Evolutionary conservation across 2,329 filamentous ascomycete species (phyloP), one percentile per base, ranked within the genome.

Genomic region (Xylogone sp.): DNA sequence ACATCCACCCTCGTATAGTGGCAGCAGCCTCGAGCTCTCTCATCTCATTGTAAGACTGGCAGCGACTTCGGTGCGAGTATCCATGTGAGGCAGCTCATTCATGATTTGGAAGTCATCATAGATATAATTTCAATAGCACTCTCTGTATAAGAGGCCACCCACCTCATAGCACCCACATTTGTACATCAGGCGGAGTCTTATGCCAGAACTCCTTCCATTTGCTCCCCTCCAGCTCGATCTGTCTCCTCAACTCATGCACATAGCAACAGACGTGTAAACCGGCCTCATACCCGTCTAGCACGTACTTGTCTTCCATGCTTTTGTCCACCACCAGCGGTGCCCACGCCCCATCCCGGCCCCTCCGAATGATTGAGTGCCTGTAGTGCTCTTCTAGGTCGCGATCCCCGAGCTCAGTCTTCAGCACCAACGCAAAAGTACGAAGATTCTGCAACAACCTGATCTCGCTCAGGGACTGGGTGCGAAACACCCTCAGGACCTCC

Each of bases 401-500:
- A 39, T 31, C 45, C 12, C 5, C 18, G 19, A 20, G 21, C 13
- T 45, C 24, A 16, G 9, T 45, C 16, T 22, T 53, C 34, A 39
- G 13, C 8, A 64, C 60, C 21, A 64, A 45, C 2, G 60, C 60
- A 19, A 64, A 48, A 1, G 49, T 59, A 46, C 53, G 56, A 21
- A 64, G 27, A 45, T 58, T 60, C 10, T 51, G 43, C 56, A 62
- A 46, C 21, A 55, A 18, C 42, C 34, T 55, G 16, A 64, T 47
- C 53, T 64, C 62, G 27, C 56, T 60, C 46, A 61, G 21, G 2
- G 39, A 47, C 13, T 61, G 59, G 39, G 56, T 54, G 31, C 54
- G 46, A 43, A 62, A 62, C 1, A 62, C 55, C 21, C 62, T 43
- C n/a, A 64, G 48, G 1, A 64, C 54, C 27, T 64, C 62, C 62